Evolutionary conservation across 2,329 filamentous ascomycete species (phyloP).

Genomic region (Aspergillus brasiliensis): DNA sequence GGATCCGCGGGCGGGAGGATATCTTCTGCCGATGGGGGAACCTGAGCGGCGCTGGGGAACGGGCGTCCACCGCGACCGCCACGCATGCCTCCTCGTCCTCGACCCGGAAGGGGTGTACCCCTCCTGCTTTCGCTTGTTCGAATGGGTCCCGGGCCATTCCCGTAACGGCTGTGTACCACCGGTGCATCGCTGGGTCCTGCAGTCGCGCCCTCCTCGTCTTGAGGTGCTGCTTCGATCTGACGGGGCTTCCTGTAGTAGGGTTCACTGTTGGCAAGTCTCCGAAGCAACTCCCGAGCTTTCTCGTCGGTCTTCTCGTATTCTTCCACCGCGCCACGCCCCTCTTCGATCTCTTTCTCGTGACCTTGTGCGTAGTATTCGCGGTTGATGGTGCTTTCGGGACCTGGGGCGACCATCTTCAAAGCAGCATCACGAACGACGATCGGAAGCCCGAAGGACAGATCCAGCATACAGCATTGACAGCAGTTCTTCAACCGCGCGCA

Average conservation of each 20-base stretch:
- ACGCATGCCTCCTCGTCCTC: slow-evolving; percentile 51
- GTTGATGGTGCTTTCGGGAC: slow-evolving; percentile 89
- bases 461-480: slow-evolving; percentile 98
- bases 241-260: slow-evolving; percentile 92
- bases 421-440: slow-evolving; percentile 95
- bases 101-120: slow-evolving; percentile 40
- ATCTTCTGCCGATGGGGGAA: slow-evolving; percentile 81
- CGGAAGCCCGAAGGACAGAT: slow-evolving; percentile 91
- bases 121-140: slow-evolving; percentile 66
- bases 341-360: slow-evolving; percentile 92
- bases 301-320: slow-evolving; percentile 97
- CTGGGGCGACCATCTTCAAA: slow-evolving; percentile 95
- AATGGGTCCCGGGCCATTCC: slow-evolving; percentile 64
- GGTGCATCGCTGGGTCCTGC: slow-evolving; percentile 46
- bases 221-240: slow-evolving; percentile 61
- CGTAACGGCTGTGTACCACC: slow-evolving; percentile 43
- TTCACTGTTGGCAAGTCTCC: slow-evolving; percentile 84
- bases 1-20: slow-evolving; percentile 80
- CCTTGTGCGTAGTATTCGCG: slow-evolving; percentile 97
- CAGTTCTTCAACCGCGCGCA: slow-evolving; percentile 98
- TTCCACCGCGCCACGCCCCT: slow-evolving; percentile 80
- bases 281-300: slow-evolving; percentile 85
- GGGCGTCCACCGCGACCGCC: slow-evolving; percentile 56
- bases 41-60: slow-evolving; percentile 70
- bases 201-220: slow-evolving; percentile 45